A percentile compares a stretch with the other conserved stretches of the same genome.
Conservation (phyloP, 768 basidiomycete species). For the Collybia sp. region DNA sequence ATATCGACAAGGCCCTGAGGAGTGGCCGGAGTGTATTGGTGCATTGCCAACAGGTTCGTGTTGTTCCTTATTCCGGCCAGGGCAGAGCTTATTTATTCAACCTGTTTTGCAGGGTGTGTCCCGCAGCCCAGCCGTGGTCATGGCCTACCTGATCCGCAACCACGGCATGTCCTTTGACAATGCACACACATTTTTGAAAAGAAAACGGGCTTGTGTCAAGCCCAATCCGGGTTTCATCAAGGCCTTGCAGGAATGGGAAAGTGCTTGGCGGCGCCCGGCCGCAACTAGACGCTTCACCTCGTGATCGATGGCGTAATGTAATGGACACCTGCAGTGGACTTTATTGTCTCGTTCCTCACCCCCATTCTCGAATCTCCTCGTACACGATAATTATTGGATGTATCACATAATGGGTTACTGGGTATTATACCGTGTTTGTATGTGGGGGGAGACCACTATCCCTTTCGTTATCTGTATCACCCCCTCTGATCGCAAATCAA, state of each 20-base stretch:
- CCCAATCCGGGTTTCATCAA: slow-evolving; percentile 75
- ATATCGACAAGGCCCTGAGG: slow-evolving; percentile 59
- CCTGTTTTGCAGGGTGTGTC: slow-evolving; percentile 57
- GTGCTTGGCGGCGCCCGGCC: slow-evolving; percentile 15
- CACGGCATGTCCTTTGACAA: slow-evolving; percentile 70
- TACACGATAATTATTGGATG: too few relatives aligned
- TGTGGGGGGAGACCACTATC: too few relatives aligned
- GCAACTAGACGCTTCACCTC: slow-evolving; percentile 15
- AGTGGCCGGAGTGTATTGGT: slow-evolving; percentile 66
- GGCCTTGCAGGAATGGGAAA: slow-evolving; percentile 57
- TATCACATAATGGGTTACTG: too few relatives aligned
- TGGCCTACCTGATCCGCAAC: slow-evolving; percentile 77
- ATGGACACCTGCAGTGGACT: too few relatives aligned
- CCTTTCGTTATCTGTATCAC: too few relatives aligned
- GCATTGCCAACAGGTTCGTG: slow-evolving; percentile 75
- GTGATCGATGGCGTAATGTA: slow-evolving; percentile 1
- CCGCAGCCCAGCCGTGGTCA: slow-evolving; percentile 71
- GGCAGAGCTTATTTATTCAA: slow-evolving; percentile 1
- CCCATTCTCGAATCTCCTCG: too few relatives aligned
- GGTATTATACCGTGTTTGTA: too few relatives aligned
- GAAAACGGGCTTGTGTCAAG: slow-evolving; percentile 67
- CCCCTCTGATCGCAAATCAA: too few relatives aligned
- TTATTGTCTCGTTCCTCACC: too few relatives aligned
- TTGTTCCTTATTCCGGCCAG: slow-evolving; percentile 1
- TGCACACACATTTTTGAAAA: slow-evolving; percentile 55